Percentiles rank a stretch among this genome's conserved stretches.
Conservation (phyloP, 768 basidiomycete genomes). For the Tulasnella sp. region DNA sequence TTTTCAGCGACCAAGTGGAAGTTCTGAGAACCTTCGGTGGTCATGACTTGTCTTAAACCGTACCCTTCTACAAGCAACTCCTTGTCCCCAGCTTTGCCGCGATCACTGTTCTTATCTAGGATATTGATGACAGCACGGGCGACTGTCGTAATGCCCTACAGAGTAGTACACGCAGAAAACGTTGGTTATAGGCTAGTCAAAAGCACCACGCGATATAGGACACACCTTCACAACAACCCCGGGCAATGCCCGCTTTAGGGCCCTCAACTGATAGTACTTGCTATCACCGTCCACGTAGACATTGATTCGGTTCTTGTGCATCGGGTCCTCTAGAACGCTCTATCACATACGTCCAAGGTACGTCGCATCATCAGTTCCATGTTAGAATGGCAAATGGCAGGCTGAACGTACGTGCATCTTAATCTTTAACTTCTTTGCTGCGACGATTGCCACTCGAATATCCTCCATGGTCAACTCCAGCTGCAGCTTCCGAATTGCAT, state of each 20-base stretch:
- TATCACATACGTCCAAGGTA: neutral
- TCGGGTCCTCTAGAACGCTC: slow-evolving; percentile 11
- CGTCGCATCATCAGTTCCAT: no score
- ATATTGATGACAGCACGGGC: slow-evolving; percentile 93
- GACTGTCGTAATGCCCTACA: slow-evolving; percentile 73
- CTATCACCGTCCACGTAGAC: slow-evolving; percentile 31
- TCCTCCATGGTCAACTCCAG: slow-evolving; percentile 89
- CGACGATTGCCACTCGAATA: slow-evolving; percentile 84
- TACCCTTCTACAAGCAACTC: slow-evolving; percentile 95
- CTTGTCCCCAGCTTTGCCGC: slow-evolving; percentile 78
- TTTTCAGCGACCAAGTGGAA: neutral
- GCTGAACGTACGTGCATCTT: slow-evolving; percentile 56
- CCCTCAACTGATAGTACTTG: slow-evolving; percentile 47
- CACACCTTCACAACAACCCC: slow-evolving; percentile 83
- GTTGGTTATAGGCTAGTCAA: neutral
- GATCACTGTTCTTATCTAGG: slow-evolving; percentile 72
- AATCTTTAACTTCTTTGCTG: slow-evolving; percentile 82
- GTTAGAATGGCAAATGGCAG: no score
- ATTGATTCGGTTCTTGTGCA: slow-evolving; percentile 29
- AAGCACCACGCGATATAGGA: neutral
- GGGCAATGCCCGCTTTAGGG: slow-evolving; percentile 72
- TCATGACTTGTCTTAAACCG: slow-evolving; percentile 94
- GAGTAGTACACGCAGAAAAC: neutral
- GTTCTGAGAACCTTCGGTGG: slow-evolving; percentile 66
- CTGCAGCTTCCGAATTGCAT: slow-evolving; percentile 82